These are phyloP conservation scores for Syncephalastrum sp. DNA, from an alignment of 371 early-diverging fungal genomes.

Conservation along the genomic window DNA sequence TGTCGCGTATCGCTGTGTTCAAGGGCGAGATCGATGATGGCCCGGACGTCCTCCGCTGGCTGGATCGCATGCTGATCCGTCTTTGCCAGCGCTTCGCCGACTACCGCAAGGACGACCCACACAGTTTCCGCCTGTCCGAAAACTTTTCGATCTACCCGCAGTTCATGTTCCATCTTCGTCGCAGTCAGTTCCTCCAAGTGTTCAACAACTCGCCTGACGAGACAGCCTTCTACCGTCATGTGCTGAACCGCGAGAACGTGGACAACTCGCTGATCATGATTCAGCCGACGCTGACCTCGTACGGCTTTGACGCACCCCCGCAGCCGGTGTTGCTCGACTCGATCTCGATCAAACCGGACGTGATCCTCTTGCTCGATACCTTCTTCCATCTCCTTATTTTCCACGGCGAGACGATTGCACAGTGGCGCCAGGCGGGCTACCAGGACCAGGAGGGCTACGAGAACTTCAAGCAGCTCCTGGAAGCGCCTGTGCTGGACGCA, in stretches of 20 bases:
- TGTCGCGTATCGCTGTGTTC: conserved; percentile 98
- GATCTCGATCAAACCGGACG: conserved; percentile 95
- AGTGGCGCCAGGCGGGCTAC: conserved; percentile 69
- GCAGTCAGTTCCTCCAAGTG: conserved; percentile 98
- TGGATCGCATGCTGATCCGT: conserved; percentile 98
- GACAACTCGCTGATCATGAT: conserved; percentile 99
- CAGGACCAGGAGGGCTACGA: conserved; percentile 53
- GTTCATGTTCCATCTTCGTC: conserved; percentile 99
- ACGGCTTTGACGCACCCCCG: conserved; percentile 87
- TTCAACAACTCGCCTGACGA: conserved; percentile 99
- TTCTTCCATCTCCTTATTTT: conserved; percentile 62
- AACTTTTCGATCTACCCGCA: conserved; percentile 99
- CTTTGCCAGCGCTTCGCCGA: conserved; percentile 97
- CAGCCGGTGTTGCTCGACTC: conserved; percentile 98
- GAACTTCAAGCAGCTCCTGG: conserved; percentile 92
- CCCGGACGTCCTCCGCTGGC: conserved; percentile 97
- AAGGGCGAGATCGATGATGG: conserved; percentile 98
- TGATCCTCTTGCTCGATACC: conserved; percentile 96
- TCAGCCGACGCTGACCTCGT: conserved; percentile 97
- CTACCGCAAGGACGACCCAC: conserved; percentile 95
- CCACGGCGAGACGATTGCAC: conserved; percentile 51
- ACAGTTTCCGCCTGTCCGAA: conserved; percentile 88
- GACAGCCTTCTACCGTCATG: conserved; percentile 95
- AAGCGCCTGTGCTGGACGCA: conserved; percentile 89
- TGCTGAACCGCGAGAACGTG: conserved; percentile 92